Evolutionary conservation across 306 rosid genomes (phyloP).

Genomic region (Cucurbita ficifolia): DNA sequence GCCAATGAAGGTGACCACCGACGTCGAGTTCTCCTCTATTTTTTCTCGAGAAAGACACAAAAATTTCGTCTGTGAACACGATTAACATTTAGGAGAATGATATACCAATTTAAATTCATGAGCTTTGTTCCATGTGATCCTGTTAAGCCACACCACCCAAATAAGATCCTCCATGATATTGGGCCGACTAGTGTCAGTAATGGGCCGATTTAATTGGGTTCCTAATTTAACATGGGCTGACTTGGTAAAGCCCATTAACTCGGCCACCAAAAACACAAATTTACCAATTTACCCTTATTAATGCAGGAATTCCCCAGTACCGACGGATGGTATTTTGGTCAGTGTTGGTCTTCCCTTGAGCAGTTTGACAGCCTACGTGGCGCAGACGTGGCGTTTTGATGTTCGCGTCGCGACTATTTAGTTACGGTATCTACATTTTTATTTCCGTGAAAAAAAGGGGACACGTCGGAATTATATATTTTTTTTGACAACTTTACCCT

Average conservation of each 20-base stretch:
- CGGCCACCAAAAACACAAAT: no score
- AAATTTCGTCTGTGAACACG: no score
- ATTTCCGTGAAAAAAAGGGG: not conserved
- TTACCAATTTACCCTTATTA: not conserved
- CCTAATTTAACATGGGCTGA: not conserved
- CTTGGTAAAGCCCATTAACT: not conserved
- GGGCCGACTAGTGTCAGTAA: not conserved
- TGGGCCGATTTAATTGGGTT: not conserved
- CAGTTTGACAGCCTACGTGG: not conserved
- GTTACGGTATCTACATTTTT: not conserved
- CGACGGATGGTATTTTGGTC: not conserved
- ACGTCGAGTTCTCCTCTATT: no score
- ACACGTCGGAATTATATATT: not conserved
- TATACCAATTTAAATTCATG: no score
- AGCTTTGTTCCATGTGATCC: no score
- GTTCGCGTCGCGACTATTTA: not conserved
- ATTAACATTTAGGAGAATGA: no score
- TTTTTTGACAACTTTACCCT: not conserved
- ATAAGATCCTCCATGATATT: not conserved
- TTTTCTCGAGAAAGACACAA: no score
- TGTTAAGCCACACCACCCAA: not conserved
- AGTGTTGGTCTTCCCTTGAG: not conserved
- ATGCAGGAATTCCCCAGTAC: not conserved
- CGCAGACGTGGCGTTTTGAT: not conserved
- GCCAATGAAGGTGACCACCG: no score